Base-by-base conservation (phyloP, 148 eudicot genomes). In the Rhododendron henanense region DNA sequence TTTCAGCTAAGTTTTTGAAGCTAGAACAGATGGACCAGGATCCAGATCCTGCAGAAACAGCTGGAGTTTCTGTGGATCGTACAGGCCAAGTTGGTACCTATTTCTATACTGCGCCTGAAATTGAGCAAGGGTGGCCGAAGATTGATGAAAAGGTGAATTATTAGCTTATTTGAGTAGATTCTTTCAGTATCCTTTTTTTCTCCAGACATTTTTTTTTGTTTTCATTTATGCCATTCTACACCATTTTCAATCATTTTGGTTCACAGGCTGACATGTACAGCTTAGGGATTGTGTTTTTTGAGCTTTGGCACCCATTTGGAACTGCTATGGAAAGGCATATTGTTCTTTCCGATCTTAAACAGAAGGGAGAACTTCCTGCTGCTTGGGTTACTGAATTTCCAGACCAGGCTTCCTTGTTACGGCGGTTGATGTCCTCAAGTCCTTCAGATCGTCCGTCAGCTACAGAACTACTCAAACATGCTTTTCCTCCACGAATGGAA, bases 361-460 rank as follows among this genome's bases (percentile, higher is more conserved):
- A 89, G 87, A 94, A 94, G 88, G 93, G 98, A 78, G 93, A 93
- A 84, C 88, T 95, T 85, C 96, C 99, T 88, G 84, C 91, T 39
- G 88, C 87, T 74, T 97, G 99, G 99, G 93, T 90, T 88, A 86
- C 91, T 74, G 94, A 93, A 87, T 97, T 90, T 77, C 98, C 99
- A 25, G 98, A 97, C 51, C 99, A 97, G 88, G 98, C 98, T 19
- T 85, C 92, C 75, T 91, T 97, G 87, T 86, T 95, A 83, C 85
- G 85, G 57, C 89, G 92, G 78, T 88, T 97, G 80, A 92, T 95
- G 94, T 94, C 96, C 47, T 87, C 93, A 82, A 97, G 94, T 84
- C 99, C 99, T 86, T 94, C 98, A 61, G 96, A 93, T 53, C 98
- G 99, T 80, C 98, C 99, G 81, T 95, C 99, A 71, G 99, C 98